Conservation (phyloP, 306 rosid species). For the Fragaria vesca region DNA sequence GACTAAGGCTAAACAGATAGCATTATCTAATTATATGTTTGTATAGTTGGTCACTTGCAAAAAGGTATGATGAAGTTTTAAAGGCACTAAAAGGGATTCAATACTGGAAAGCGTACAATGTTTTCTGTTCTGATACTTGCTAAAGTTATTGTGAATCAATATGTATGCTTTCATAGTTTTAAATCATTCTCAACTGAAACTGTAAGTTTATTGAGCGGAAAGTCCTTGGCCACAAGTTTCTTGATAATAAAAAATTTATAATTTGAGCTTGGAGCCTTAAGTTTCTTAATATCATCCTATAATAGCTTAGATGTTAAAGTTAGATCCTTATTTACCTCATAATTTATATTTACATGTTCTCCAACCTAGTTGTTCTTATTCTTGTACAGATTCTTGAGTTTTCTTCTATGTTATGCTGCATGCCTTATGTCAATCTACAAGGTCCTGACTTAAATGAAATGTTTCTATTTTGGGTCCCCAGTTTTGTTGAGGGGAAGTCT, state of each 20-base stretch:
- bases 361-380: background rate
- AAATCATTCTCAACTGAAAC: background rate
- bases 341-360: background rate
- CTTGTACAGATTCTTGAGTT: background rate
- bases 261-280: background rate
- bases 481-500: background rate
- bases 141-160: background rate
- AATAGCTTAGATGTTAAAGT: background rate
- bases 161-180: background rate
- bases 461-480: background rate
- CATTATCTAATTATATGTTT: background rate
- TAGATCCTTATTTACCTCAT: background rate
- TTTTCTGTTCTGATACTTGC: background rate
- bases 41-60: background rate
- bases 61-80: background rate
- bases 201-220: background rate
- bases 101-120: background rate
- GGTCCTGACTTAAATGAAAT: background rate
- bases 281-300: background rate
- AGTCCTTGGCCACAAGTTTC: background rate
- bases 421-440: background rate
- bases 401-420: background rate
- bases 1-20: background rate
- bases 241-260: background rate
- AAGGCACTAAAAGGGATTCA: background rate